Base-by-base conservation (phyloP, 2,329 filamentous ascomycete species). In the Aspergillus transmontanensis region DNA sequence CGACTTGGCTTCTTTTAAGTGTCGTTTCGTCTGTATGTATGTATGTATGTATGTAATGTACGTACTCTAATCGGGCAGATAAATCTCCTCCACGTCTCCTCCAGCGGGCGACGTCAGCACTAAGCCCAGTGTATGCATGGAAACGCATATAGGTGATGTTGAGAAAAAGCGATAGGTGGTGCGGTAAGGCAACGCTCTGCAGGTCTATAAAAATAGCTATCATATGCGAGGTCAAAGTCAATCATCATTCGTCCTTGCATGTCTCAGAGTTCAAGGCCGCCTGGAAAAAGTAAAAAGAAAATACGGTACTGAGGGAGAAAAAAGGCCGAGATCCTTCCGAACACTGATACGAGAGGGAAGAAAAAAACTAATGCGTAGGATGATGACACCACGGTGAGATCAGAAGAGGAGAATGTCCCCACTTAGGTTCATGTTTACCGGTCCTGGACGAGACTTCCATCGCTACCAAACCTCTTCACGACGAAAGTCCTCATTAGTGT, bases 311-410 rank as follows among this genome's bases (percentile, higher is more conserved):
- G 34, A 14, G 34, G 5, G 14, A 16, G 14, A 21, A 34, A 53
- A 19, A 21, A 34, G 30, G 30, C 50, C 50, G 50, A 53, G 50
- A 53, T n/a, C 50, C 50, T 53, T 4, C 28, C 28, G 50, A 53
- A 32, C 16, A 36, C 30, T 34, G 50, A 51, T 32, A 51, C 48
- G 48, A 51, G 39, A n/a, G 34, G 14, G 34, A 16, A 39, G 16
- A 36, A 6, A 6, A 16, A 14, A 6, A 39, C 34, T 39, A 6
- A 39, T 39, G 12, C 21, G 19, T 30, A 14, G 16, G 11, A 54
- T 54, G 51, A 54, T 54, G 51, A 54, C 51, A 54, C 51, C 51
- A 54, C 51, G 23, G 30, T 54, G 51, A 54, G 51, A 54, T 54
- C 51, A 54, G 51, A 36, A 30, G 28, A 51, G 19, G 14, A 30